Conservation (phyloP, 192 early-diverging fungal species). For the Physocladia obscura region DNA sequence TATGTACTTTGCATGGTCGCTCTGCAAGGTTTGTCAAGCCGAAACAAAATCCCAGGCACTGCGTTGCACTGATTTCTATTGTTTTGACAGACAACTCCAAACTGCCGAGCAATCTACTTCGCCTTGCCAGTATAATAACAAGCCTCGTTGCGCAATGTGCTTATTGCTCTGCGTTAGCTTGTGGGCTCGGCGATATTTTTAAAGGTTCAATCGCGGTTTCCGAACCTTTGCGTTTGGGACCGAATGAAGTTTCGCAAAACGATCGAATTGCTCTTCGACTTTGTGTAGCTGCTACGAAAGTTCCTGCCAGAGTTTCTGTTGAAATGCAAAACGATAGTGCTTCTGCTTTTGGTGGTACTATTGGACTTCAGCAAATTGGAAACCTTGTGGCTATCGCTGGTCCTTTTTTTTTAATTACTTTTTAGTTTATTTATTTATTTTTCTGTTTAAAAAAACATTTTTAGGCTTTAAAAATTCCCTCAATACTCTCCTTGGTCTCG, state of each 20-base stretch:
- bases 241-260: not conserved
- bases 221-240: not conserved
- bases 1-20: no score
- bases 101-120: not conserved
- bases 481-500: not conserved
- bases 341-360: not conserved
- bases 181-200: constrained; percentile 9
- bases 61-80: not conserved
- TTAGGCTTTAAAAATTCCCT: not conserved
- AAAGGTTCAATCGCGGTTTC: not conserved
- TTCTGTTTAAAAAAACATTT: not conserved
- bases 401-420: not conserved
- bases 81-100: not conserved
- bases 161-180: constrained; percentile 1
- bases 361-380: not conserved
- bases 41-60: not conserved
- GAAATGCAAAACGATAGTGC: not conserved
- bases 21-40: not conserved
- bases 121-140: not conserved
- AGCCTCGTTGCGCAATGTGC: constrained; percentile 8
- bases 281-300: constrained; percentile 4
- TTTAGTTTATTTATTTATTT: no score
- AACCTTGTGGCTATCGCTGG: not conserved
- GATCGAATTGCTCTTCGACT: constrained; percentile 1
- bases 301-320: constrained; percentile 5